Percentiles rank a stretch among this genome's conserved stretches.
Conservation (phyloP, 306 rosid species). For the Trichosanthes cucumerina region DNA sequence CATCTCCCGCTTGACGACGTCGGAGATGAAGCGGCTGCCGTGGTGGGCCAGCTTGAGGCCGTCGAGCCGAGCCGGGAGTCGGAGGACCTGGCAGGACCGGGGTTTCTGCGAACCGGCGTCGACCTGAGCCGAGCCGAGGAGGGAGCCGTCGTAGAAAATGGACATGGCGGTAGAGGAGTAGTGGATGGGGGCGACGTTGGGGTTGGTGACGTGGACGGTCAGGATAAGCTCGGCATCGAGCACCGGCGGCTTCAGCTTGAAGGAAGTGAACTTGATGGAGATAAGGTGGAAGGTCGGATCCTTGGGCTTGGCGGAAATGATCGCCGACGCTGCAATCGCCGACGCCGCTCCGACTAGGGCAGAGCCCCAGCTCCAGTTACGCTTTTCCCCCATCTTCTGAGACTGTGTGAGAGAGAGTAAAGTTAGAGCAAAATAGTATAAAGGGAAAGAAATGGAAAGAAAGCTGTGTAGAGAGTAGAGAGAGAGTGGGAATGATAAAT, state of each 20-base stretch:
- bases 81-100: conserved; percentile 57
- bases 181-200: conserved; percentile 57
- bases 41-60: conserved; percentile 58
- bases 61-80: conserved; percentile 59
- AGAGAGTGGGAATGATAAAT: not conserved
- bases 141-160: conserved; percentile 64
- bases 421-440: not conserved
- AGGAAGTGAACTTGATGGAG: conserved; percentile 59
- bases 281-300: conserved; percentile 73
- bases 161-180: conserved; percentile 83
- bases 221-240: conserved; percentile 61
- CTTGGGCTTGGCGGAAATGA: conserved; percentile 55
- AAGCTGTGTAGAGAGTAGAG: not conserved
- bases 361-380: conserved; percentile 59
- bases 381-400: conserved; percentile 24
- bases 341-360: conserved; percentile 71
- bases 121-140: conserved; percentile 69
- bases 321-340: conserved; percentile 43
- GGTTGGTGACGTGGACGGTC: conserved; percentile 81
- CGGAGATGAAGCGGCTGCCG: conserved; percentile 36
- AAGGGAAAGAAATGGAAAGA: not conserved
- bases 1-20: conserved; percentile 65
- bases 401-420: not conserved
- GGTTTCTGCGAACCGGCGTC: conserved; percentile 67
- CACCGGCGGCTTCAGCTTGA: conserved; percentile 49